phyloP scores from a whole-genome alignment of 345 rosid genomes.

The Eucalyptus melliodora region DNA sequence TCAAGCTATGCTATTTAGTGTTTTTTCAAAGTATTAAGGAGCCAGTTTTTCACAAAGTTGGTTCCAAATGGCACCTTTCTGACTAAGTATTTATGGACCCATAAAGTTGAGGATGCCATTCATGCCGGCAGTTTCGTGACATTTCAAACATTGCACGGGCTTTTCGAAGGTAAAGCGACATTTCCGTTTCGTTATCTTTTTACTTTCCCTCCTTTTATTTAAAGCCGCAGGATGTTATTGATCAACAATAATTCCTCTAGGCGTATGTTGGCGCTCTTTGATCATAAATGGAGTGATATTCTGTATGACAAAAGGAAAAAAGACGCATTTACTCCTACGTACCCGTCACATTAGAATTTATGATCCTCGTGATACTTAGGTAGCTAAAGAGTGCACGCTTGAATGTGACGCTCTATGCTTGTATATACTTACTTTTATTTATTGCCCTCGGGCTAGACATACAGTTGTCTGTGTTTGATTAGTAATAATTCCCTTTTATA shows the following conservation, averaged over 20 bases:
- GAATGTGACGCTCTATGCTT: background rate
- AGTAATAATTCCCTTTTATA: background rate
- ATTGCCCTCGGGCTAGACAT: background rate
- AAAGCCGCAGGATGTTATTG: background rate
- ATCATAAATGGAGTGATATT: constrained; percentile 2
- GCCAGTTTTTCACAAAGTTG: background rate
- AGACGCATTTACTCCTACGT: background rate
- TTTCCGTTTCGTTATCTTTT: background rate
- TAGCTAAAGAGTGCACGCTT: background rate
- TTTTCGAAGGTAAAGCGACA: background rate
- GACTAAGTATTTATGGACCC: background rate
- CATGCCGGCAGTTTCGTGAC: background rate
- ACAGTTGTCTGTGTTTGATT: background rate
- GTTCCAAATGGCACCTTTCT: background rate
- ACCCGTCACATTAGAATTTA: constrained; percentile 4
- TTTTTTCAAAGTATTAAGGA: background rate
- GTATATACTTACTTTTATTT: background rate
- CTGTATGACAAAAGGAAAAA: background rate
- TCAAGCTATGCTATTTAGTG: background rate
- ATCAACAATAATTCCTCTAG: background rate
- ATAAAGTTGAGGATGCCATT: background rate
- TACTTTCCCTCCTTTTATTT: background rate
- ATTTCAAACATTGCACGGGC: background rate
- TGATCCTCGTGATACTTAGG: constrained; percentile 14
- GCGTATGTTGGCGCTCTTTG: background rate